Conservation (phyloP, 1,284 basidiomycete species). For the Pterulicium gracile region DNA sequence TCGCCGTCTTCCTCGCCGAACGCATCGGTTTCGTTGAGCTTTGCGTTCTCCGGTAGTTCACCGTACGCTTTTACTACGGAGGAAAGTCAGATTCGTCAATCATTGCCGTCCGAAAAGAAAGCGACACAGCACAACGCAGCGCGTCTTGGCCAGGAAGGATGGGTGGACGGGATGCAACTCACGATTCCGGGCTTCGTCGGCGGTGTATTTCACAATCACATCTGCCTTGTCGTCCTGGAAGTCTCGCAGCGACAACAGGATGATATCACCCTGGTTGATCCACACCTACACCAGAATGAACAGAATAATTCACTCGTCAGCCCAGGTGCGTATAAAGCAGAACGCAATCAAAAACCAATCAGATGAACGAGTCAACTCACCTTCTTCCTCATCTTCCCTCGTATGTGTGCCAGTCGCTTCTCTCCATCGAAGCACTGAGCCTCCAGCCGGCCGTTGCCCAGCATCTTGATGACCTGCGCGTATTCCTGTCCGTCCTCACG, state of each 20-base stretch:
- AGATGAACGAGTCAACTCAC: constrained; percentile 30
- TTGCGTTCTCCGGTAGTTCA: constrained; percentile 94
- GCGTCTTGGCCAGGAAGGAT: constrained; percentile 2
- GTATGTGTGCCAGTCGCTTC: constrained; percentile 95
- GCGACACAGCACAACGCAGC: constrained; percentile 4
- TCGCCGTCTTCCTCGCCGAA: constrained; percentile 89
- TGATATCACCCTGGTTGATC: constrained; percentile 99
- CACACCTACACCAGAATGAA: constrained; percentile 62
- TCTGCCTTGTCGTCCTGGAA: constrained; percentile 99
- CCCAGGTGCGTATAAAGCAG: constrained; percentile 7
- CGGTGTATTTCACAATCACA: constrained; percentile 98
- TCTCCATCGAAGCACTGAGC: constrained; percentile 98
- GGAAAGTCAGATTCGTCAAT: no score
- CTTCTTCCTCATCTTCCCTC: constrained; percentile 99
- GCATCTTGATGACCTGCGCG: constrained; percentile 97
- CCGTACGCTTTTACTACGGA: constrained; percentile 92
- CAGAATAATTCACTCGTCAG: constrained; percentile 1
- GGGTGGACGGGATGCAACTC: constrained; percentile 18
- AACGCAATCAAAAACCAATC: constrained; percentile 3
- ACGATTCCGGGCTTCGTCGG: constrained; percentile 86
- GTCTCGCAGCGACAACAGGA: constrained; percentile 92
- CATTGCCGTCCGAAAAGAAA: no score
- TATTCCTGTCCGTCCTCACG: constrained; percentile 99
- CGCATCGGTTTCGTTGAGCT: constrained; percentile 96
- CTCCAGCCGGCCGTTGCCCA: constrained; percentile 96